Evolutionary conservation across 176 grass and related monocot genomes (phyloP), one percentile per base, ranked within the genome.

Genomic region (Stipa capillata): DNA sequence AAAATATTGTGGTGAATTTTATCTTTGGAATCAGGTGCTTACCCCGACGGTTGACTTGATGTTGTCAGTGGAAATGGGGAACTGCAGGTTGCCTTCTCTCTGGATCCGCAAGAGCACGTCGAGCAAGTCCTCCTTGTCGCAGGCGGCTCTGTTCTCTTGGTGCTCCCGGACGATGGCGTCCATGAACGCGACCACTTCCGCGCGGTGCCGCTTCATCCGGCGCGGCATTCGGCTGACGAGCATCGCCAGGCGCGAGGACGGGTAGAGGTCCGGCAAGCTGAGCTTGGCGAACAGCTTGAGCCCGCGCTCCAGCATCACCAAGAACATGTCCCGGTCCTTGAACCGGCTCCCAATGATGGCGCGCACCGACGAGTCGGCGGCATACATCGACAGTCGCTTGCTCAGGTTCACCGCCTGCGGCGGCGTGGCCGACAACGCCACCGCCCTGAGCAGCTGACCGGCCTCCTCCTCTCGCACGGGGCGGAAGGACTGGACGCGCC

Each of bases 191-290:
- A 12, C 21, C 6, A 79, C 0, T 6, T 68, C 43, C 60, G 24
- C 32, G 5, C 81, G 66, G 8, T 80, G 67, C 7, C 29, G 64
- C 33, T 31, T 72, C 35, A 87, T 40, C 59, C 15, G 10, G 0
- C 54, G 16, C 2, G 65, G 74, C 62, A 42, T 84, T 2, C 49
- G 4, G 63, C 62, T 77, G 8, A 84, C 3, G 7, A 77, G 23
- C 83, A 78, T 62, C 7, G 65, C 74, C 24, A 85, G 43, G 3
- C 75, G 74, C 1, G 83, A 86, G 2, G 80, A 87, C 1, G 85
- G 89, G 75, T 55, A 91, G 1, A 91, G 75, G 45, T 91, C 84
- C 7, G 72, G 78, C 51, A 87, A 47, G 62, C 77, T 84, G 21
- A 76, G 57, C 58, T 44, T 70, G 45, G 85, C 62, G 11, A 79